Evolutionary conservation across 148 eudicot species (phyloP), one percentile per base, ranked within the genome.

Genomic region (Diospyros lotus): DNA sequence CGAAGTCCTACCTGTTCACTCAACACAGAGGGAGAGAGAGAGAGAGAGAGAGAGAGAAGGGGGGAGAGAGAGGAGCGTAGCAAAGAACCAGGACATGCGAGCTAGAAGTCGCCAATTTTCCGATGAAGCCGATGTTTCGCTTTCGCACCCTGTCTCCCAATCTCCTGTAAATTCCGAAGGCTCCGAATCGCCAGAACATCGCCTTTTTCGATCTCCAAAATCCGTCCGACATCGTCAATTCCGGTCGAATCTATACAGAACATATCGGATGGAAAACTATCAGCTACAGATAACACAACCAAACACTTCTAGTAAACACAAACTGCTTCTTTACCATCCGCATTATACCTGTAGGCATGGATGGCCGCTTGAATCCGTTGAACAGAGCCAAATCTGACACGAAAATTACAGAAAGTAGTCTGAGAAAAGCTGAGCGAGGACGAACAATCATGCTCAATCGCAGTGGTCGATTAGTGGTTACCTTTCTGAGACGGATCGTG

Each of bases 401-500:
- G 38, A 3, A 4, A 43, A 4, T 2, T 39, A 68, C 7, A 5
- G 9, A 42, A 3, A 78, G 48, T 1, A 39, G 43, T 45, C 28
- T 28, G 38, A 66, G 38, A 46, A 59, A 10, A 1, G 1, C 10
- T 44, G 38, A 53, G 11, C 3, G 17, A 46, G n/a, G 8, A 8
- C 8, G 52, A 17, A 6, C 12, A 18, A 13, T 18, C 13, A 2
- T 50, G 10, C 40, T 50, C 28, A 62, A 48, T 12, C 4, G 42
- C 60, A 43, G 43, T 1, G 17, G 64, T 71, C 54, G 48, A 69
- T 51, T 60, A 44, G 15, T 9, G 5, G 2, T 6, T 81, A 93
- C 98, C 98, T 74, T 64, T 78, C 7, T 75, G 84, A 79, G 96
- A 84, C 55, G 98, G 98, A 72, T 88, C 79, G 81, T 93, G 91